These are phyloP conservation scores for Xylariaceae sp. DNA, from an alignment of 2,329 filamentous ascomycete genomes.

Conservation along the genomic window DNA sequence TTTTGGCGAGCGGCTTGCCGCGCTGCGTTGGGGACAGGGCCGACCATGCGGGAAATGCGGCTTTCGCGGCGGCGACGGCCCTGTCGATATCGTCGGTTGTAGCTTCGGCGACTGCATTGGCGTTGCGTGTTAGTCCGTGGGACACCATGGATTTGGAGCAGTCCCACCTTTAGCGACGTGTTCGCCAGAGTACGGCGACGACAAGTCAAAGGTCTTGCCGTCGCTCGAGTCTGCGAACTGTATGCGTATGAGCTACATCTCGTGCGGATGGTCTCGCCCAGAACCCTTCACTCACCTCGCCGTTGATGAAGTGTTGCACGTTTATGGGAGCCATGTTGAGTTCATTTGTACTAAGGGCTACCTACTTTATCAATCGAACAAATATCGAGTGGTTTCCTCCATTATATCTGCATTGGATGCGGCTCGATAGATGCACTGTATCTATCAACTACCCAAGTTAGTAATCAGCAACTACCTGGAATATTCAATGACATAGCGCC, in stretches of 20 bases:
- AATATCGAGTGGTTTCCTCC: no score
- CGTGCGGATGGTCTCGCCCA: neutral
- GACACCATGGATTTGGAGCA: no score
- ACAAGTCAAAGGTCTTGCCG: constrained; percentile 12
- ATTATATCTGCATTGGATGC: no score
- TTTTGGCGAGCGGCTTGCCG: constrained; percentile 14
- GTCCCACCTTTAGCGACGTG: constrained; percentile 7
- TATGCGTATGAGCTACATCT: neutral
- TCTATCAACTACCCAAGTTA: no score
- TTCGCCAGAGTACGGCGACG: constrained; percentile 13
- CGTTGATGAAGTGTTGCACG: constrained; percentile 13
- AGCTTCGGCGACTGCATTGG: constrained; percentile 5
- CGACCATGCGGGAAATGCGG: constrained; percentile 18
- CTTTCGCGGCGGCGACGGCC: constrained; percentile 19
- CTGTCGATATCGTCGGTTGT: constrained; percentile 19
- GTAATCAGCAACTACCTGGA: no score
- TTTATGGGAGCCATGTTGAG: constrained; percentile 9
- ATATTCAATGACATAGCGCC: no score
- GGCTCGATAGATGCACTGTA: no score
- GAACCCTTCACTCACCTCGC: constrained; percentile 8
- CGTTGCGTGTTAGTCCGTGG: no score
- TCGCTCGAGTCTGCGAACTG: constrained; percentile 12
- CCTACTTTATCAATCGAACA: no score
- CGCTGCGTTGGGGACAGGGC: constrained; percentile 12
- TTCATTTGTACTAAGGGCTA: no score